Percentiles rank a stretch among this genome's conserved stretches.
phyloP scores from a whole-genome alignment of 2,329 filamentous ascomycete genomes.

The Zopfia rhizophila region DNA sequence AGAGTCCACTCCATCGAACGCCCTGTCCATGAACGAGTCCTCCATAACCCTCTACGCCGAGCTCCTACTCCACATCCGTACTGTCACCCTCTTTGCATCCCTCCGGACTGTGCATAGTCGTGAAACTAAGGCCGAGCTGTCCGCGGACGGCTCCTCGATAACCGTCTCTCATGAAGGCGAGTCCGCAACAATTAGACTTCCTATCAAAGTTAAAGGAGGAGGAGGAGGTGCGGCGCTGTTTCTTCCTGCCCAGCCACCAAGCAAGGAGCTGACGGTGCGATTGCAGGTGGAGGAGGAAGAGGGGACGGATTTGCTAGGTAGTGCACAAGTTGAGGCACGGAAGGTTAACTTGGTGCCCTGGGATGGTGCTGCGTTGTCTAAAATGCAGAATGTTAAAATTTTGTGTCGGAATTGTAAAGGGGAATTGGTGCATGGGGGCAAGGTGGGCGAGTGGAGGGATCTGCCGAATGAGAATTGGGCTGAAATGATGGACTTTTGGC shows the following conservation, averaged over 20 bases:
- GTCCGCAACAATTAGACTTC: constrained; percentile 57
- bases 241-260: constrained; percentile 58
- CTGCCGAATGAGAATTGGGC: constrained; percentile 97
- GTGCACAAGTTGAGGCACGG: constrained; percentile 41
- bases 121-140: constrained; percentile 56
- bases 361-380: constrained; percentile 51
- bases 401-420: constrained; percentile 40
- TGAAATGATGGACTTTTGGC: constrained; percentile 99
- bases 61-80: constrained; percentile 68
- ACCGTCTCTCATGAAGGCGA: constrained; percentile 59
- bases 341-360: constrained; percentile 55
- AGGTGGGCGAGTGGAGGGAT: constrained; percentile 78
- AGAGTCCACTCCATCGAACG: constrained; percentile 30
- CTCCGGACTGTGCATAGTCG: constrained; percentile 57
- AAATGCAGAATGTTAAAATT: constrained; percentile 29
- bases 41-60: constrained; percentile 65
- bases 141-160: constrained; percentile 56
- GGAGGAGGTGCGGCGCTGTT: constrained; percentile 60
- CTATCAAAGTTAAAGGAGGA: constrained; percentile 55
- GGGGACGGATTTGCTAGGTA: constrained; percentile 39
- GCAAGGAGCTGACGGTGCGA: constrained; percentile 64
- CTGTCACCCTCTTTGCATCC: constrained; percentile 67
- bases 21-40: constrained; percentile 42
- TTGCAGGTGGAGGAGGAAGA: constrained; percentile 61
- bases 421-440: constrained; percentile 28